A percentile compares a stretch with the other conserved stretches of the same genome.
These are phyloP conservation scores for Botrytis tulipae DNA, from an alignment of 2,329 filamentous ascomycete genomes.

Conservation along the genomic window DNA sequence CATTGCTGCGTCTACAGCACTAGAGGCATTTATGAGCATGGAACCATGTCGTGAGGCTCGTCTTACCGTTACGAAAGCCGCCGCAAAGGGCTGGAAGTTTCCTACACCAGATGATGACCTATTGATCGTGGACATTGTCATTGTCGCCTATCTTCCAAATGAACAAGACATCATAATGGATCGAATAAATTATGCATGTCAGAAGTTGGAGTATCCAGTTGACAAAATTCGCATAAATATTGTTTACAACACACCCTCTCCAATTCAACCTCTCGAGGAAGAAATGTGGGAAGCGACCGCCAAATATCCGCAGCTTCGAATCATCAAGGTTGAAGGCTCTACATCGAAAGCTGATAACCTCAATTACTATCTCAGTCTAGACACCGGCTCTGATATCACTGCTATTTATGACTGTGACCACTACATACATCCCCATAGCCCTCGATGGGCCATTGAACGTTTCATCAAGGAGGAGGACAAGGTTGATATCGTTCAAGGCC, in stretches of 20 bases:
- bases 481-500: constrained; percentile 50
- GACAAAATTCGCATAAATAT: constrained; percentile 48
- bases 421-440: constrained; percentile 49
- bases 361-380: constrained; percentile 47
- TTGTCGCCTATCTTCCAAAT: constrained; percentile 51
- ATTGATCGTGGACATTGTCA: constrained; percentile 46
- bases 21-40: constrained; percentile 44
- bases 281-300: constrained; percentile 42
- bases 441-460: constrained; percentile 48
- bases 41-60: constrained; percentile 41
- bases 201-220: constrained; percentile 47
- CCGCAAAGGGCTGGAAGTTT: constrained; percentile 43
- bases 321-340: constrained; percentile 49
- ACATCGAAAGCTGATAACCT: constrained; percentile 51
- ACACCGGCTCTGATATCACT: constrained; percentile 47
- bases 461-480: constrained; percentile 43
- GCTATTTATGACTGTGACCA: constrained; percentile 52
- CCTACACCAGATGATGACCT: constrained; percentile 44
- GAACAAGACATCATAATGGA: constrained; percentile 51
- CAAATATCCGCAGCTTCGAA: constrained; percentile 43
- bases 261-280: constrained; percentile 47
- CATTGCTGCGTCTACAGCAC: constrained; percentile 43
- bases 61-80: constrained; percentile 40
- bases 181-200: constrained; percentile 46
- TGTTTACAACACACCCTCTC: constrained; percentile 49